Base-by-base conservation (phyloP, 1,284 basidiomycete genomes). In the Cryptococcus jaspeensis region DNA sequence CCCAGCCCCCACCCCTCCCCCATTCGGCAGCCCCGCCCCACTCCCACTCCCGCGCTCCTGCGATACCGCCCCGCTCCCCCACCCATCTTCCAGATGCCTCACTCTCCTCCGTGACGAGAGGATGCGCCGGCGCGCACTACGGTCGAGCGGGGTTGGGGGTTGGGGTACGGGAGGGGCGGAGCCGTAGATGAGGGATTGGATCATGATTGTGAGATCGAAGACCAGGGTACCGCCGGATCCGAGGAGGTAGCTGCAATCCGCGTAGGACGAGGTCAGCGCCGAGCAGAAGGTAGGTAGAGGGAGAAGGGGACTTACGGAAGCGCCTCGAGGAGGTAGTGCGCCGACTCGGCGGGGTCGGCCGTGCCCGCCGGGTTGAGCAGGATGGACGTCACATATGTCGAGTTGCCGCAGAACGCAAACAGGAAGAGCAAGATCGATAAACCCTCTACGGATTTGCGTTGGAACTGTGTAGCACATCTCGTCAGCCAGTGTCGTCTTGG, bases 351-450 rank as follows among this genome's bases (percentile, higher is more conserved):
- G 2, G 65, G 64, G 44, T 70, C 65, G 7, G 56, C 63, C 8
- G 50, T 52, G 18, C 69, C 71, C 11, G 69, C 58, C 1, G 76
- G 75, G 47, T 74, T 72, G 15, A 77, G 59, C 25, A 94, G 73
- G 66, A 95, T 89, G 5, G 91, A 93, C 43, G 86, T 74, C 53
- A 94, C 92, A 72, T 96, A 96, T 71, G 93, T 90, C 9, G 84
- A 77, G 76, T 96, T 97, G 56, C 92, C 93, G 36, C 90, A 78
- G 74, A 96, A 96, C 5, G 93, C 93, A 71, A 89, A 92, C 45
- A 93, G 74, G 74, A 97, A 97, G 20, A 97, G 82, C 70, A 87
- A 87, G 76, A 96, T 88, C n/a, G 92, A 93, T 42, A 97, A 83
- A 6, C 93, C 93, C 83, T 93, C 92, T 15, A 94, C 89, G 18